Conservation (phyloP, 2,329 filamentous ascomycete species). For the Botrytis tulipae region DNA sequence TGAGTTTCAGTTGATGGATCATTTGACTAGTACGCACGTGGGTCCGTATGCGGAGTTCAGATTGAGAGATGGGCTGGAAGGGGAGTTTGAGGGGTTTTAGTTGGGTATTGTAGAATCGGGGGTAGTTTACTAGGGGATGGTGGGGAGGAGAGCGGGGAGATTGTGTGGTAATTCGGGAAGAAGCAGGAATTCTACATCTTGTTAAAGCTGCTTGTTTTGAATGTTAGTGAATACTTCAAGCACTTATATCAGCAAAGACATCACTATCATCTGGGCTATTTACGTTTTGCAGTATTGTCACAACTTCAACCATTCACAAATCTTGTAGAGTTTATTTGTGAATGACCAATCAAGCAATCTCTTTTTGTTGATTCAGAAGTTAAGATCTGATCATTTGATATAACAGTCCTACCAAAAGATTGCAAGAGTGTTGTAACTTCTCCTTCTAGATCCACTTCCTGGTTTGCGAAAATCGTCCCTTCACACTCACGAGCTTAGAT, state of each 20-base stretch:
- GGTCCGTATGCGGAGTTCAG: neutral
- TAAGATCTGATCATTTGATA: neutral
- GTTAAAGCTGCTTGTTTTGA: neutral
- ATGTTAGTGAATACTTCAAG: neutral
- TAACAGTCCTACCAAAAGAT: accelerated
- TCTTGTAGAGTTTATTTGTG: neutral
- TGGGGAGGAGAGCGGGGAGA: neutral
- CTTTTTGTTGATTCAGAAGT: neutral
- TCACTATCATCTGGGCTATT: neutral
- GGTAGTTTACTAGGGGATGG: neutral
- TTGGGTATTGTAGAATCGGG: neutral
- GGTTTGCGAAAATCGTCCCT: neutral
- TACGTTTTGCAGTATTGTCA: neutral
- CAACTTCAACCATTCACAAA: neutral
- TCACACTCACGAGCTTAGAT: neutral
- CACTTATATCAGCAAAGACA: neutral
- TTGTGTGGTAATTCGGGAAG: neutral
- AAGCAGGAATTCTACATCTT: neutral
- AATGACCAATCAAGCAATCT: neutral
- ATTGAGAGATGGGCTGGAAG: neutral
- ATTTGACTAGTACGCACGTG: neutral
- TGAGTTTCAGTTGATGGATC: neutral
- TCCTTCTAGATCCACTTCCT: neutral
- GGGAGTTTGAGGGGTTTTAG: neutral
- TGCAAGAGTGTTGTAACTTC: neutral